Evolutionary conservation across 2,329 filamentous ascomycete species (phyloP).

Genomic region (Pseudogymnoascus sp.): DNA sequence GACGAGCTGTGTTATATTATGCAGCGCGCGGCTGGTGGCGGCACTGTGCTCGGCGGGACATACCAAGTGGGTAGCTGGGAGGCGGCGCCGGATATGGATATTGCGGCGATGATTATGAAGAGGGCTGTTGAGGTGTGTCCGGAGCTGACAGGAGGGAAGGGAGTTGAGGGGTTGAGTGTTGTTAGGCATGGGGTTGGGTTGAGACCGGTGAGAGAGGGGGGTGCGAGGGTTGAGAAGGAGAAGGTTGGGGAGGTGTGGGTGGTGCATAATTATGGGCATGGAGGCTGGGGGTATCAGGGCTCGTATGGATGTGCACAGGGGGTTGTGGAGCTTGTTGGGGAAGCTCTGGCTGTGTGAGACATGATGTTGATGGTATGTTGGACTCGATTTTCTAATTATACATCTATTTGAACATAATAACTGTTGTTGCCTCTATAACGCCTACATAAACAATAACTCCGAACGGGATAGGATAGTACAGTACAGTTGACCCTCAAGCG

Average conservation of each 20-base stretch:
- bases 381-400: not conserved
- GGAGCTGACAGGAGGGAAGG: conserved; percentile 45
- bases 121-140: conserved; percentile 52
- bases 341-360: conserved; percentile 28
- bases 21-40: conserved; percentile 59
- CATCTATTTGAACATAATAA: too few species aligned
- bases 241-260: conserved; percentile 46
- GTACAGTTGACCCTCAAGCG: not conserved
- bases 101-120: conserved; percentile 62
- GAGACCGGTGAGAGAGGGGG: conserved; percentile 53
- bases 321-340: conserved; percentile 59
- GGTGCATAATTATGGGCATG: conserved; percentile 57
- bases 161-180: conserved; percentile 56
- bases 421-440: too few species aligned
- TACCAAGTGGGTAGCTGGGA: conserved; percentile 61
- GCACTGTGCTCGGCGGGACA: conserved; percentile 60
- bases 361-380: not conserved
- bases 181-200: conserved; percentile 62
- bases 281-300: conserved; percentile 54
- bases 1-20: conserved; percentile 63
- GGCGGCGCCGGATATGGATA: conserved; percentile 52
- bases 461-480: too few species aligned
- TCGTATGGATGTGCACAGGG: conserved; percentile 64
- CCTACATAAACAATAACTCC: too few species aligned
- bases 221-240: conserved; percentile 57